Conservation (phyloP, 2,329 filamentous ascomycete genomes). For the Hypoxylon sp. region DNA sequence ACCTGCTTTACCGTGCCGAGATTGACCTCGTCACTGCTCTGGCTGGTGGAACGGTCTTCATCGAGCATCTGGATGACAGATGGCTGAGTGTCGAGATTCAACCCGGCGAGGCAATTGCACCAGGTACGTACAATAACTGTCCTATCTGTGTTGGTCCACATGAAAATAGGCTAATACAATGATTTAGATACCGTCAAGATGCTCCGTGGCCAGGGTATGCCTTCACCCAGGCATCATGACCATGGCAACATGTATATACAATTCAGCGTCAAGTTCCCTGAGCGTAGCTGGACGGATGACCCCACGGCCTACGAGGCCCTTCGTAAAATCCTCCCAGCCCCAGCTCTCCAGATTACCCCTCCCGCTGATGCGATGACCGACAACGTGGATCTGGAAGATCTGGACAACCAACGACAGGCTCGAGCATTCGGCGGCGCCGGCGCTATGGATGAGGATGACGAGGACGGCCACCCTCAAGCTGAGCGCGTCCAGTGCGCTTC, state of each 20-base stretch:
- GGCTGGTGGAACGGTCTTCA: slow-evolving; percentile 88
- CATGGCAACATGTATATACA: slow-evolving; percentile 96
- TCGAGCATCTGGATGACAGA: slow-evolving; percentile 97
- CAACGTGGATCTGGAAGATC: slow-evolving; percentile 85
- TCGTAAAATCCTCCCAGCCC: slow-evolving; percentile 85
- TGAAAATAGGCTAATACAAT: slow-evolving; percentile 15
- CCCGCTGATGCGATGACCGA: slow-evolving; percentile 92
- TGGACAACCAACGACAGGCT: slow-evolving; percentile 76
- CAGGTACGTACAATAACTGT: slow-evolving; percentile 70
- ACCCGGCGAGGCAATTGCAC: slow-evolving; percentile 93
- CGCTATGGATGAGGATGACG: slow-evolving; percentile 79
- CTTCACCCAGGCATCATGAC: slow-evolving; percentile 93
- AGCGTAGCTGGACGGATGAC: slow-evolving; percentile 75
- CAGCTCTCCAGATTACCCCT: slow-evolving; percentile 70
- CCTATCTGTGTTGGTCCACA: neutral
- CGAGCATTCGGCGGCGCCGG: slow-evolving; percentile 75
- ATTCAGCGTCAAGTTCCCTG: slow-evolving; percentile 97
- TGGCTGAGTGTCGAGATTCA: slow-evolving; percentile 95
- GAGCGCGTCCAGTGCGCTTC: slow-evolving; percentile 90
- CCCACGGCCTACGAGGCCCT: slow-evolving; percentile 80
- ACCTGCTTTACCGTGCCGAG: slow-evolving; percentile 93
- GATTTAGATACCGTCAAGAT: slow-evolving; percentile 87
- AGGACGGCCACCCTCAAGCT: slow-evolving; percentile 78
- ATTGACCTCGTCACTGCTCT: slow-evolving; percentile 96
- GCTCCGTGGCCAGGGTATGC: slow-evolving; percentile 97